Evolutionary conservation across 2,329 filamentous ascomycete genomes (phyloP).

Genomic region (Polytolypa hystricis): DNA sequence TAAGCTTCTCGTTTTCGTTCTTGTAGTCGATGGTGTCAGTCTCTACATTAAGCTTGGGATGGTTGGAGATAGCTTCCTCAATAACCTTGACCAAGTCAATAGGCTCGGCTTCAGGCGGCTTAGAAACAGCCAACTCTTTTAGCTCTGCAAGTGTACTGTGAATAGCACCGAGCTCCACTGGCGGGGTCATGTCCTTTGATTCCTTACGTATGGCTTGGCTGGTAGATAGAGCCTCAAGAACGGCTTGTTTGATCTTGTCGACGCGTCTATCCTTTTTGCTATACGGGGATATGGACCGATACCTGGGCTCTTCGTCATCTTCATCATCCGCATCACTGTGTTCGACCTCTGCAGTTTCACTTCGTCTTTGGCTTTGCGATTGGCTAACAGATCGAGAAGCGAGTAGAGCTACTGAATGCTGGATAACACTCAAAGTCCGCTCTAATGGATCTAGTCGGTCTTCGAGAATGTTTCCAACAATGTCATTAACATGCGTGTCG

Average conservation of each 20-base stretch:
- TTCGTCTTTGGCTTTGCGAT: constrained; percentile 35
- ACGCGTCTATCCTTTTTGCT: constrained; percentile 57
- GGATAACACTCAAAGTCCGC: constrained; percentile 63
- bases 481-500: constrained; percentile 74
- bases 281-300: constrained; percentile 65
- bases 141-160: constrained; percentile 28
- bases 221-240: constrained; percentile 54
- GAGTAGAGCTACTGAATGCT: constrained; percentile 53
- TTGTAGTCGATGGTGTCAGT: constrained; percentile 43
- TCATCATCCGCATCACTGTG: constrained; percentile 75
- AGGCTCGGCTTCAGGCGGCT: constrained; percentile 22
- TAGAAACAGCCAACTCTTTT: constrained; percentile 15
- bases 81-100: constrained; percentile 52
- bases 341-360: constrained; percentile 58
- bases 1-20: constrained; percentile 35
- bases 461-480: constrained; percentile 69
- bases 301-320: constrained; percentile 41
- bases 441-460: constrained; percentile 71
- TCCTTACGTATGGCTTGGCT: constrained; percentile 23
- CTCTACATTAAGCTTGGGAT: constrained; percentile 42
- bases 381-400: constrained; percentile 47
- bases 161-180: constrained; percentile 28
- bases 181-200: constrained; percentile 15
- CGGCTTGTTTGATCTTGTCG: constrained; percentile 62
- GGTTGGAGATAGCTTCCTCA: constrained; percentile 50